phyloP scores from a whole-genome alignment of 495 filamentous ascomycete genomes.

The Cudoniella acicularis region DNA sequence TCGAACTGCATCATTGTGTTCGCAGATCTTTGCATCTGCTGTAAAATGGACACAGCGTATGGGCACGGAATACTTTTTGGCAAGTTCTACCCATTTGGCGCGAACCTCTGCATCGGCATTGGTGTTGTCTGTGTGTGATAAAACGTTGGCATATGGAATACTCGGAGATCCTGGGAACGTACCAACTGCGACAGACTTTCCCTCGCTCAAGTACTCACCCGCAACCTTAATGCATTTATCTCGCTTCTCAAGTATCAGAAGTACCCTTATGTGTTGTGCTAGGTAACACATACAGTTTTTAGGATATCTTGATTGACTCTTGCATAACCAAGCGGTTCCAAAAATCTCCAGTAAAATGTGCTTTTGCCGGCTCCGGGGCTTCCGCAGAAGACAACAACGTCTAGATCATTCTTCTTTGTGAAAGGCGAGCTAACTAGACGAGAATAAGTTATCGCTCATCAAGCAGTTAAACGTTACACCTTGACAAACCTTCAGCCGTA shows the following conservation, averaged over 20 bases:
- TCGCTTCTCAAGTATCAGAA: conserved; percentile 42
- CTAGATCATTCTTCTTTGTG: conserved; percentile 58
- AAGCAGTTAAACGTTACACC: not conserved
- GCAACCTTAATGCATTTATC: conserved; percentile 84
- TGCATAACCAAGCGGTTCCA: conserved; percentile 77
- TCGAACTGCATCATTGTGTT: conserved; percentile 86
- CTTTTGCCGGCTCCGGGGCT: conserved; percentile 88
- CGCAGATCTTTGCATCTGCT: conserved; percentile 64
- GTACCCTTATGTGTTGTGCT: not conserved
- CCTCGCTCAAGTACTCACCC: conserved; percentile 54
- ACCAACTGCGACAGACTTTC: conserved; percentile 73
- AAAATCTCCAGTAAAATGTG: conserved; percentile 76
- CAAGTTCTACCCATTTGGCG: conserved; percentile 69
- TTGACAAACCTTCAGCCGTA: conserved; percentile 16
- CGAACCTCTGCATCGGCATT: conserved; percentile 78
- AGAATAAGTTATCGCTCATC: conserved; percentile 3
- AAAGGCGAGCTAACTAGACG: conserved; percentile 37
- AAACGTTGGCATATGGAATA: no score
- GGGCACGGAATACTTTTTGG: conserved; percentile 62
- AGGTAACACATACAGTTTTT: conserved; percentile 60
- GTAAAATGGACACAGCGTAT: conserved; percentile 88
- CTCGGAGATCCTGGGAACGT: conserved; percentile 36
- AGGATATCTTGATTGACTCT: conserved; percentile 87
- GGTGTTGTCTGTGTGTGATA: conserved; percentile 96
- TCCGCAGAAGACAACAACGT: conserved; percentile 83